A percentile compares a stretch with the other conserved stretches of the same genome.
These are phyloP conservation scores for Eucalyptus tenuipes DNA, from an alignment of 345 rosid species.

Conservation along the genomic window DNA sequence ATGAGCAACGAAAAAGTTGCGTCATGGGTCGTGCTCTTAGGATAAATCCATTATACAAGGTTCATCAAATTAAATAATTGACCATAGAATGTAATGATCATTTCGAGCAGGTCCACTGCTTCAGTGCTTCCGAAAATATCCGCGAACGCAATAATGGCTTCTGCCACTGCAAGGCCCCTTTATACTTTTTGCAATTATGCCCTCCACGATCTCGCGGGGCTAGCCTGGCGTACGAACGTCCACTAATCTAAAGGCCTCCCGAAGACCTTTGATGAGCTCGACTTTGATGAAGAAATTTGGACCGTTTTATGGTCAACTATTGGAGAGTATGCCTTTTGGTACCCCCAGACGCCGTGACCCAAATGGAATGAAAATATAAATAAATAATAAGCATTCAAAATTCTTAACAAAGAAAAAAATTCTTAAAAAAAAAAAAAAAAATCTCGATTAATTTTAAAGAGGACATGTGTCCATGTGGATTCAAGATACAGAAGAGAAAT, in stretches of 20 bases:
- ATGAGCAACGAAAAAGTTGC: neutral
- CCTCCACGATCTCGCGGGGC: neutral
- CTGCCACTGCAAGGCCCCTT: neutral
- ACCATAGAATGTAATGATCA: neutral
- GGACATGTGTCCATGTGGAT: neutral
- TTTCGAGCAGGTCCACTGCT: neutral
- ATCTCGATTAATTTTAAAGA: neutral
- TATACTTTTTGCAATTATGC: neutral
- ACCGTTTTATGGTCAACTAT: neutral
- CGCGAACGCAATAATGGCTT: neutral
- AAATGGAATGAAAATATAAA: neutral
- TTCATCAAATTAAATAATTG: neutral
- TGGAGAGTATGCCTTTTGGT: neutral
- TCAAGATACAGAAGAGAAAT: neutral
- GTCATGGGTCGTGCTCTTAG: neutral
- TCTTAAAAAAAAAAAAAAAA: no score
- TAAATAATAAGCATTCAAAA: neutral
- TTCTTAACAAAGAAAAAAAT: neutral
- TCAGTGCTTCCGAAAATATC: neutral
- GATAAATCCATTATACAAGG: neutral
- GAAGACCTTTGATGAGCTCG: neutral
- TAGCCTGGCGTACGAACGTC: neutral
- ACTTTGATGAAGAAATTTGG: neutral
- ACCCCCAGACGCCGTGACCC: neutral
- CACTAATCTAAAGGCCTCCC: neutral